phyloP scores from a whole-genome alignment of 176 grass and related monocot species.

The Hyparrhenia diplandra region DNA sequence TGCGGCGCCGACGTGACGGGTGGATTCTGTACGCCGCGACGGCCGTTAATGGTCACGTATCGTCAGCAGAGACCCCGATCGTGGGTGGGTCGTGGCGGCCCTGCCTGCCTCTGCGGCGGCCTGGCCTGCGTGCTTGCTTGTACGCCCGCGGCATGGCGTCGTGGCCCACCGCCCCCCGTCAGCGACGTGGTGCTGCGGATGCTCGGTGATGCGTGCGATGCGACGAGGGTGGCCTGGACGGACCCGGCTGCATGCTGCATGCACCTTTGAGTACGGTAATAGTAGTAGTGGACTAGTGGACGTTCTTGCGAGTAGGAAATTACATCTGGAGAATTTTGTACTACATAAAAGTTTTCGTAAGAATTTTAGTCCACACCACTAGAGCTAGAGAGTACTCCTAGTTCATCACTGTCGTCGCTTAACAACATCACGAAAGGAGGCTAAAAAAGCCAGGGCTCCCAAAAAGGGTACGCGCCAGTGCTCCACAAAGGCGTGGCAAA shows the following conservation, averaged over 20 bases:
- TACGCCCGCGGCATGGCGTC: conserved; percentile 9
- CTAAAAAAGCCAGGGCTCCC: neutral
- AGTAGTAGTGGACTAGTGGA: neutral
- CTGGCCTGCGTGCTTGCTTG: too few species aligned
- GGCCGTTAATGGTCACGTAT: neutral
- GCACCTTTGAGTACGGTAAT: neutral
- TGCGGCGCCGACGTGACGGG: too few species aligned
- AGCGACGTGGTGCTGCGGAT: neutral
- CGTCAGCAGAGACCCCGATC: neutral
- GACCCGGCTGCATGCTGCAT: too few species aligned
- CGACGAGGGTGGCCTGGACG: too few species aligned
- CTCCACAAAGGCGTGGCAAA: conserved; percentile 20
- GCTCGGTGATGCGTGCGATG: too few species aligned
- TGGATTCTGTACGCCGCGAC: neutral
- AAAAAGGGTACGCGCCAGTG: conserved; percentile 1
- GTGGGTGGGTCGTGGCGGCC: neutral
- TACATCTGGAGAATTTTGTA: too few species aligned
- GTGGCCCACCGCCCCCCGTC: neutral
- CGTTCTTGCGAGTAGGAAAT: neutral
- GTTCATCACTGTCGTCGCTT: neutral
- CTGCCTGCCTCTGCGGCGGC: too few species aligned
- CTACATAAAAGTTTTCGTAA: too few species aligned
- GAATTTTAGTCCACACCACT: too few species aligned
- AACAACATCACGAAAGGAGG: neutral
- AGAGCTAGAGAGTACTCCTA: neutral